Evolutionary conservation across 140 eudicot species (phyloP).

Genomic region (Bidens hawaiensis): DNA sequence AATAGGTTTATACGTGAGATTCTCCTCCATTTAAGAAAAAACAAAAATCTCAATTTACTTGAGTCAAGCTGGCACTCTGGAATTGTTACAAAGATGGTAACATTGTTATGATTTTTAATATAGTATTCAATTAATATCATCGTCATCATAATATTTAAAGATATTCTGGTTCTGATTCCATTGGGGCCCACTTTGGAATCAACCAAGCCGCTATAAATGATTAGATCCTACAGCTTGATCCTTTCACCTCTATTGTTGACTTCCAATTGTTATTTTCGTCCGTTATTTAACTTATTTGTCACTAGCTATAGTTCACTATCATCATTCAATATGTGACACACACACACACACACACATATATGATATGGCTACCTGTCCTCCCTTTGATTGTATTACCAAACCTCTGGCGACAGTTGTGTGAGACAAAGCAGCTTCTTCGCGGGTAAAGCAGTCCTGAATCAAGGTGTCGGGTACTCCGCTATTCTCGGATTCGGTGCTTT

Average conservation of each 20-base stretch:
- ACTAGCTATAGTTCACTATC: not conserved
- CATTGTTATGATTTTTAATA: too few relatives aligned
- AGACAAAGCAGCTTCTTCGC: constrained; percentile 78
- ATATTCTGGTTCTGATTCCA: constrained; percentile 8
- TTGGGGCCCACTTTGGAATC: constrained; percentile 28
- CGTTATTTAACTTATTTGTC: too few relatives aligned
- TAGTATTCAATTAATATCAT: too few relatives aligned
- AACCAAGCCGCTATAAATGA: constrained; percentile 12
- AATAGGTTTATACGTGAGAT: too few relatives aligned
- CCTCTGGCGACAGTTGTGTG: constrained; percentile 44
- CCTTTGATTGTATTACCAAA: constrained; percentile 67
- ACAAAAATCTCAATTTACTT: too few relatives aligned
- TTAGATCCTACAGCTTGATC: constrained; percentile 2
- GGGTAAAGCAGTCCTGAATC: constrained; percentile 93
- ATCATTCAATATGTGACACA: not conserved
- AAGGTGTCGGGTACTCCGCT: constrained; percentile 89
- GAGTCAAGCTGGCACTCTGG: too few relatives aligned
- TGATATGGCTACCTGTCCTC: constrained; percentile 54
- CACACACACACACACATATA: too few relatives aligned
- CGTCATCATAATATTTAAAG: not conserved
- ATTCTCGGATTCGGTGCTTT: constrained; percentile 98
- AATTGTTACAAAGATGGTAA: too few relatives aligned
- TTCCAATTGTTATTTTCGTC: too few relatives aligned
- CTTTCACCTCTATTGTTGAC: too few relatives aligned
- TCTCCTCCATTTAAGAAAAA: too few relatives aligned